Percentiles rank a stretch among this genome's conserved stretches.
Evolutionary conservation across 2,329 filamentous ascomycete genomes (phyloP).

Genomic region (Clonostachys rhizophaga): DNA sequence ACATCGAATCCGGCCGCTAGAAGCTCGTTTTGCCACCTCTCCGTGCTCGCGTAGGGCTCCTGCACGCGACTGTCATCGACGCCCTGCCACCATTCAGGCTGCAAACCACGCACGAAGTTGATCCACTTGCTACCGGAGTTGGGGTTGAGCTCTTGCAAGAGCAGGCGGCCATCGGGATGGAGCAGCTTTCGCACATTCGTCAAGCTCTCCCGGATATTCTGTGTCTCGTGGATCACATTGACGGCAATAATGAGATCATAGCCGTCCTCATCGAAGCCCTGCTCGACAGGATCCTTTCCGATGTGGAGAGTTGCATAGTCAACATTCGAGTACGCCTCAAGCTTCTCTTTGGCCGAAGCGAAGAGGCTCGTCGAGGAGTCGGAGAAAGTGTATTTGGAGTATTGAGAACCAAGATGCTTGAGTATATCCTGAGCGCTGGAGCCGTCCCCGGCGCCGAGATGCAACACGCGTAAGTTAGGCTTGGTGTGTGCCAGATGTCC

Average conservation of each 20-base stretch:
- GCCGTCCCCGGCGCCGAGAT: slow-evolving; percentile 33
- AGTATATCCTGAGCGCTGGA: slow-evolving; percentile 24
- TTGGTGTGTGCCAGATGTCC: slow-evolving; percentile 14
- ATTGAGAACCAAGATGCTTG: slow-evolving; percentile 8
- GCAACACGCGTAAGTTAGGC: slow-evolving; percentile 24
- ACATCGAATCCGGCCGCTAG: slow-evolving; percentile 14
- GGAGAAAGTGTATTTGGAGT: slow-evolving; percentile 20
- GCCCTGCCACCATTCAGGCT: slow-evolving; percentile 28
- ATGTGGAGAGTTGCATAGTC: slow-evolving; percentile 12
- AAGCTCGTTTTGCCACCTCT: slow-evolving; percentile 18
- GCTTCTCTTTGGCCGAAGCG: slow-evolving; percentile 15
- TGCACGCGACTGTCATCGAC: slow-evolving; percentile 13
- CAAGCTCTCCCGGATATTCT: slow-evolving; percentile 13
- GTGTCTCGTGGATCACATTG: slow-evolving; percentile 29
- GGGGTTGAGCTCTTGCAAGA: slow-evolving; percentile 18
- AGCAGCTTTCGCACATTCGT: slow-evolving; percentile 23
- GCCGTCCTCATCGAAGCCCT: slow-evolving; percentile 18
- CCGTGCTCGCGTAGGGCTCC: slow-evolving; percentile 14
- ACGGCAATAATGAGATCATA: slow-evolving; percentile 31
- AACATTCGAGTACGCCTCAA: slow-evolving; percentile 9
- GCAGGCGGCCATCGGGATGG: slow-evolving; percentile 18
- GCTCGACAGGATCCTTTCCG: slow-evolving; percentile 12
- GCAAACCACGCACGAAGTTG: slow-evolving; percentile 19
- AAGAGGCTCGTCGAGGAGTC: slow-evolving; percentile 21
- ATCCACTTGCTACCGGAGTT: slow-evolving; percentile 10